Percentiles rank a stretch among this genome's conserved stretches.
Evolutionary conservation across 139 green algal genomes (phyloP).

Genomic region (Parachlorella kessleri): DNA sequence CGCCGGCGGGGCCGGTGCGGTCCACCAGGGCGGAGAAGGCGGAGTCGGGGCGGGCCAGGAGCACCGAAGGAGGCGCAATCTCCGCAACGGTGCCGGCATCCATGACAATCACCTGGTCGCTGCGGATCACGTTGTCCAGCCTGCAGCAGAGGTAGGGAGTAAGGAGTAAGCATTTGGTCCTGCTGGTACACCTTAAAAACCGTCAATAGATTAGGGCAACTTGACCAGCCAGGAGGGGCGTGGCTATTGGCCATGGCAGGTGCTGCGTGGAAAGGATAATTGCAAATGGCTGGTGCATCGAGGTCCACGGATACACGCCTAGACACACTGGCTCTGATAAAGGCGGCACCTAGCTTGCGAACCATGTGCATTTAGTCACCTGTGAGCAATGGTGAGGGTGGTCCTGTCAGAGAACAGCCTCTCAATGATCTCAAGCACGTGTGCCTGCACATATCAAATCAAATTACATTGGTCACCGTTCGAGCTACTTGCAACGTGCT

Average conservation of each 20-base stretch:
- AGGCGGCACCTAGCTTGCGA: too few species aligned
- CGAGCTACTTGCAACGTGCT: too few species aligned
- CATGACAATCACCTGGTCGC: constrained; percentile 42
- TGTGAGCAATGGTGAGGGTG: constrained; percentile 65
- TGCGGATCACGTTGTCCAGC: constrained; percentile 37
- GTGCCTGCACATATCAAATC: constrained; percentile 46
- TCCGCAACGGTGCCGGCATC: constrained; percentile 53
- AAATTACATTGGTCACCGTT: too few species aligned
- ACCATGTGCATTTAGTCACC: constrained; percentile 15
- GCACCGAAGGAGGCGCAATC: constrained; percentile 18
- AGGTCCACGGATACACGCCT: too few species aligned
- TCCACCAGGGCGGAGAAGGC: constrained; percentile 68
- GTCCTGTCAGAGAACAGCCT: constrained; percentile 52
- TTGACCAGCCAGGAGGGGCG: too few species aligned
- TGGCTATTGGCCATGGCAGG: too few species aligned
- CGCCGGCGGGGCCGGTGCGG: constrained; percentile 41
- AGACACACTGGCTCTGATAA: too few species aligned
- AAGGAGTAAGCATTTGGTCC: too few species aligned
- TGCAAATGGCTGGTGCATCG: too few species aligned
- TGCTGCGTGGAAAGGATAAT: too few species aligned
- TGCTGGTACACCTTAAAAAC: too few species aligned
- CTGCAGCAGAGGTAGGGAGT: constrained; percentile 40
- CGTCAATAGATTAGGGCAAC: too few species aligned
- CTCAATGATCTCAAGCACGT: constrained; percentile 67
- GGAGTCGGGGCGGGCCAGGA: constrained; percentile 34